Evolutionary conservation across 179 eudicot genomes (phyloP), one percentile per base, ranked within the genome.

Genomic region (Silene vulgaris): DNA sequence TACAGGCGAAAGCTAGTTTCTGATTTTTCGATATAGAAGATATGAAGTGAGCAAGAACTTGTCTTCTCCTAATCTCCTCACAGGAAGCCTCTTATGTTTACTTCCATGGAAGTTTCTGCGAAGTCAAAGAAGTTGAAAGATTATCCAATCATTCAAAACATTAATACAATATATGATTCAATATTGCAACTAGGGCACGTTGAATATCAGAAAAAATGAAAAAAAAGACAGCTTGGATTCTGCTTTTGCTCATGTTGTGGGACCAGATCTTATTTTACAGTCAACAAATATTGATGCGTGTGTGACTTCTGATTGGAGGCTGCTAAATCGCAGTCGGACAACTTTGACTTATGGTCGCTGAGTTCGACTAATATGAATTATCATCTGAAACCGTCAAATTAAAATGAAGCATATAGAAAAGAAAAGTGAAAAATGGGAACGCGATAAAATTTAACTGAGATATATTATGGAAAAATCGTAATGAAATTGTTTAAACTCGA

Each of bases 111-210:
- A 29, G 45, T 16, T 32, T 65, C 19, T 12, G 21, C 8, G 17
- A 65, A 65, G 45, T 65, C 45, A 65, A 8, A 30, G 45, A 32
- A 21, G 45, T 43, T 43, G 20, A 9, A 37, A 68, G 54, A 16
- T 43, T 17, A 8, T 8, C 32, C 32, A 43, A 48, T 45, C 73
- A 69, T 69, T 43, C 32, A 69, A 45, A 69, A 69, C 23, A 64
- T 28, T 11, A 5, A 1, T 28, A 21, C 3, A 23, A 63, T 23
- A 26, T 63, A 26, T 63, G 5, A 23, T 63, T 2, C 6, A 13
- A 23, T 29, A 64, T 12, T 13, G 60, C 73, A 43, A 70, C 37
- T 48, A 48, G 73, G n/a, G 20, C 4, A 50, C 40, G 7, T 45
- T 69, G 56, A 26, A 50, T 65, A 70, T 70, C 9, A 43, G 11